phyloP scores from a whole-genome alignment of 495 filamentous ascomycete genomes.

The Lepidopterella palustris region DNA sequence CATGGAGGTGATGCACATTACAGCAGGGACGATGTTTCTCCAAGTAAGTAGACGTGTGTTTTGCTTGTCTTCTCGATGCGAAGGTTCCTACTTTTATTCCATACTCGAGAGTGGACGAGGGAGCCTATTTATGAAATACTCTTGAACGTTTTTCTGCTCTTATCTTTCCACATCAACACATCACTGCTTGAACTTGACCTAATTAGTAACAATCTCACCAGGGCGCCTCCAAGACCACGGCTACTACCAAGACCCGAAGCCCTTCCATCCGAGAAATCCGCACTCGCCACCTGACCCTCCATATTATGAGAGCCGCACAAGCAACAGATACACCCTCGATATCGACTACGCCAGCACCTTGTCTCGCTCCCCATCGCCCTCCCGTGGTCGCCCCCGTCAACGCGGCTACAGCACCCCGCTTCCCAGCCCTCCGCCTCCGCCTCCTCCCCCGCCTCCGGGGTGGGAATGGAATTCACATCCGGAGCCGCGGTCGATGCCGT shows the following conservation, averaged over 20 bases:
- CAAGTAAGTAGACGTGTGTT: not conserved
- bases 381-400: not conserved
- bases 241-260: not conserved
- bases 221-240: slow-evolving; percentile 1
- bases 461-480: no score
- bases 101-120: no score
- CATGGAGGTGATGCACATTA: not conserved
- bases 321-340: not conserved
- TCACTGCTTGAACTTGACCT: not conserved
- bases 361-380: not conserved
- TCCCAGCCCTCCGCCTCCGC: not conserved
- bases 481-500: not conserved
- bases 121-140: no score
- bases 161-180: not conserved
- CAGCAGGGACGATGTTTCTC: not conserved
- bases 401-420: not conserved
- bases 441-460: not conserved
- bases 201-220: not conserved
- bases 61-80: not conserved
- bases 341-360: not conserved
- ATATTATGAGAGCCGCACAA: not conserved
- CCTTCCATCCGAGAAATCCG: not conserved
- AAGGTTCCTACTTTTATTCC: no score
- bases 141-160: no score
- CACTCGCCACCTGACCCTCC: not conserved